Evolutionary conservation across 345 rosid species (phyloP).

Genomic region (Eucalyptus sp.): DNA sequence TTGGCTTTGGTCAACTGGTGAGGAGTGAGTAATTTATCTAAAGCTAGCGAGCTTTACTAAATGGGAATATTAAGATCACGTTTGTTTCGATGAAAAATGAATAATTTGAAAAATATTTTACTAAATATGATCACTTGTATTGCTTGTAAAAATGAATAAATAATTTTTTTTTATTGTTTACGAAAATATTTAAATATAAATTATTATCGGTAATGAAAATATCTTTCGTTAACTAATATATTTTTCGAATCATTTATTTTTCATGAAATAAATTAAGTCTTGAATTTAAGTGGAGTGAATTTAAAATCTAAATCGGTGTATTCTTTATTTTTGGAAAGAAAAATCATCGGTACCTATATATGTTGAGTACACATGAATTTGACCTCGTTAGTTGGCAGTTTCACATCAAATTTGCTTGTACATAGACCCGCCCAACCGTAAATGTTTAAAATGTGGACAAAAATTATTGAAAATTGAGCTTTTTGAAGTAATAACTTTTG

Average conservation of each 20-base stretch:
- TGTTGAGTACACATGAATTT: rapidly evolving
- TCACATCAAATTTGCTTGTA: neutral
- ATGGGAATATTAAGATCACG: rapidly evolving
- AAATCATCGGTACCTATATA: neutral
- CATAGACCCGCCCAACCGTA: neutral
- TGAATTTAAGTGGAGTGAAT: neutral
- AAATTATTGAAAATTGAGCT: neutral
- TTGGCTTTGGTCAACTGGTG: neutral
- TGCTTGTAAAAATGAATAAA: rapidly evolving
- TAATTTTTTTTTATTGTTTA: rapidly evolving
- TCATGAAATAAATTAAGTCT: neutral
- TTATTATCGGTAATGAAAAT: neutral
- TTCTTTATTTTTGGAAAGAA: neutral
- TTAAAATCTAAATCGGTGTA: neutral
- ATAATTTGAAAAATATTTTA: neutral
- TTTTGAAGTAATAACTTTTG: neutral
- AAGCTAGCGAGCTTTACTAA: neutral
- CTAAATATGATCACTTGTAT: rapidly evolving
- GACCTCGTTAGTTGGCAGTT: neutral
- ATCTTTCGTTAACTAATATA: neutral
- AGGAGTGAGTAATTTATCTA: neutral
- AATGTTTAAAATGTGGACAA: neutral
- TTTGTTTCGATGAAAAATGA: rapidly evolving
- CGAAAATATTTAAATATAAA: neutral
- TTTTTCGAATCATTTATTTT: rapidly evolving